Evolutionary conservation across 345 rosid genomes (phyloP).

Genomic region (Salix caprea): DNA sequence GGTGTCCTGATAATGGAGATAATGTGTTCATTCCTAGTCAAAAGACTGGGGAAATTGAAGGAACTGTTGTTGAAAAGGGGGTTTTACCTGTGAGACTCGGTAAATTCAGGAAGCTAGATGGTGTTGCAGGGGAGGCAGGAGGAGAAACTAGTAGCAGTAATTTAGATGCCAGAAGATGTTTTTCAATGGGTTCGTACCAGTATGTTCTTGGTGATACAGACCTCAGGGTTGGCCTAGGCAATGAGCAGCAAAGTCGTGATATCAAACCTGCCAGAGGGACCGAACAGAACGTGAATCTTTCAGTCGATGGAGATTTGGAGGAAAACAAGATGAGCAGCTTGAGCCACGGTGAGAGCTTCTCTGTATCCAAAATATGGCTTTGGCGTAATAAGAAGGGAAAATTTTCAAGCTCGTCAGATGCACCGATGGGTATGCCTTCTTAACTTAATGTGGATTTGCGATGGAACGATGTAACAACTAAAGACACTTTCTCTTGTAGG

Average conservation of each 20-base stretch:
- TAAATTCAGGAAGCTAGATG: constrained; percentile 25
- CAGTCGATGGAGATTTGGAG: constrained; percentile 16
- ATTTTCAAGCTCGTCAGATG: constrained; percentile 16
- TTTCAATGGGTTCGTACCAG: constrained; percentile 33
- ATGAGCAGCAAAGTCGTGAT: neutral
- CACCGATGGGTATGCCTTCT: constrained; percentile 18
- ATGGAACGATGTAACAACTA: constrained; percentile 11
- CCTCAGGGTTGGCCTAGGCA: constrained; percentile 22
- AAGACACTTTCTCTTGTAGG: constrained; percentile 8
- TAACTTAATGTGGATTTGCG: constrained; percentile 11
- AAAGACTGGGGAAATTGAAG: constrained; percentile 25
- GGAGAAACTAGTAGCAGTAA: constrained; percentile 33
- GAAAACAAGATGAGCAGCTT: constrained; percentile 18
- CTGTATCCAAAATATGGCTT: constrained; percentile 31
- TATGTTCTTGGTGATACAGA: constrained; percentile 25
- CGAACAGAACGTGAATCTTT: constrained; percentile 2
- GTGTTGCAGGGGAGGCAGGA: constrained; percentile 12
- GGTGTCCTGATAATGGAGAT: constrained; percentile 13
- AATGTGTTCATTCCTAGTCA: constrained; percentile 9
- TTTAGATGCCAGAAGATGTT: constrained; percentile 32
- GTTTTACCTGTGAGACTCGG: constrained; percentile 30
- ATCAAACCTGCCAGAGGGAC: neutral
- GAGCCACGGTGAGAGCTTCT: constrained; percentile 26
- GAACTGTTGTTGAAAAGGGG: constrained; percentile 17
- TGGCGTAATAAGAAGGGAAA: constrained; percentile 28